Conservation (phyloP, 2,329 filamentous ascomycete species). For the Cyanodermella asteris region DNA sequence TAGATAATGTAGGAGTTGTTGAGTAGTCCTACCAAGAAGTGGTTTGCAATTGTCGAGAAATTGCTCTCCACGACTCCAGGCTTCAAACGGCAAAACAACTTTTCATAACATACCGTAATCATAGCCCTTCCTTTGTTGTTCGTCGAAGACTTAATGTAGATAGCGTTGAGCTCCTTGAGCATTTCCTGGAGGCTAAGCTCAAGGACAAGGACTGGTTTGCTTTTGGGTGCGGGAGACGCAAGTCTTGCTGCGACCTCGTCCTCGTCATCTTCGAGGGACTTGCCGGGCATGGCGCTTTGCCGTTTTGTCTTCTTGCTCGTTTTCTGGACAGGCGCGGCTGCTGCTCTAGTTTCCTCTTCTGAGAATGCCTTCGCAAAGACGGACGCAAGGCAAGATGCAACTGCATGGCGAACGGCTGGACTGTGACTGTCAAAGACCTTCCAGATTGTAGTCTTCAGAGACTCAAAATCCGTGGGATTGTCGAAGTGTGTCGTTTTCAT, state of each 20-base stretch:
- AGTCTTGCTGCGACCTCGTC: conserved; percentile 38
- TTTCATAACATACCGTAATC: conserved; percentile 70
- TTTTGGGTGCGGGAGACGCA: conserved; percentile 52
- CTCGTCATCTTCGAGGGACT: conserved; percentile 50
- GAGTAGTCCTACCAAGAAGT: conserved; percentile 60
- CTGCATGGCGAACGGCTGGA: conserved; percentile 57
- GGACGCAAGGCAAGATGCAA: conserved; percentile 64
- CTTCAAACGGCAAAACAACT: conserved; percentile 55
- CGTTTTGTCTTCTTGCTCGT: conserved; percentile 53
- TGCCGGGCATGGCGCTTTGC: conserved; percentile 34
- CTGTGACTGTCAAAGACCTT: conserved; percentile 68
- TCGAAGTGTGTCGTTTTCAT: conserved; percentile 62
- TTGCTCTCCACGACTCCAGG: conserved; percentile 64
- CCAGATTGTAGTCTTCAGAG: conserved; percentile 59
- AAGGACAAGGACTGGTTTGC: conserved; percentile 48
- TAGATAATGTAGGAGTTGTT: conserved; percentile 53
- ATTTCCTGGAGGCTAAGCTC: conserved; percentile 57
- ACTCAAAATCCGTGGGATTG: conserved; percentile 77
- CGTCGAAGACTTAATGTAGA: conserved; percentile 60
- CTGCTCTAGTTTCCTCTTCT: conserved; percentile 31
- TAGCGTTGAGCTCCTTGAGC: conserved; percentile 52
- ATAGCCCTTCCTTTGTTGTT: conserved; percentile 63
- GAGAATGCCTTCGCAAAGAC: conserved; percentile 66
- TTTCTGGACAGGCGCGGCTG: conserved; percentile 39
- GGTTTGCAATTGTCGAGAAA: conserved; percentile 61